Evolutionary conservation across 345 rosid species (phyloP).

Genomic region (Crucihimalaya himalaica): DNA sequence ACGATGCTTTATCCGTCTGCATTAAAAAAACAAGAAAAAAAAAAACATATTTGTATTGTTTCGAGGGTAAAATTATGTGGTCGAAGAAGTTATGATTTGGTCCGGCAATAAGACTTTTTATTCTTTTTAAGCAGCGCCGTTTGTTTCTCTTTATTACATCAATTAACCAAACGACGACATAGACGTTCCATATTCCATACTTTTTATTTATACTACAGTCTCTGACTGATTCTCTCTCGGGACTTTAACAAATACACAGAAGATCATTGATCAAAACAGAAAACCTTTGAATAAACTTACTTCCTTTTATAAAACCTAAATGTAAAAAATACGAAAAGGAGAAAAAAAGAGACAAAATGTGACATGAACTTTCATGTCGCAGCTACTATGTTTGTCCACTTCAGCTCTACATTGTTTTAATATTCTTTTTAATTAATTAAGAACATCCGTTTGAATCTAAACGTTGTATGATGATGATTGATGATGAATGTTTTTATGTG

Average conservation of each 20-base stretch:
- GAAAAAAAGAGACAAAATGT: conserved; percentile 26
- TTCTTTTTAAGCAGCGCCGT: conserved; percentile 63
- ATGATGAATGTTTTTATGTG: conserved; percentile 10
- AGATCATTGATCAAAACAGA: conserved; percentile 29
- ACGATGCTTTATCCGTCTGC: conserved; percentile 96
- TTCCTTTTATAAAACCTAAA: conserved; percentile 32
- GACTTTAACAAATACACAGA: conserved; percentile 38
- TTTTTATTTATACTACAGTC: conserved; percentile 35
- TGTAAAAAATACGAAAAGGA: background rate
- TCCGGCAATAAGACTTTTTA: conserved; percentile 54
- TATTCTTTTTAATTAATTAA: background rate
- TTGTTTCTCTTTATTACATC: conserved; percentile 80
- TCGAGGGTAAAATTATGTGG: conserved; percentile 38
- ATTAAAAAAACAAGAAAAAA: background rate
- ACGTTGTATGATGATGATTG: conserved; percentile 17
- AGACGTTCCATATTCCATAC: conserved; percentile 50
- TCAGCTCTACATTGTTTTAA: conserved; percentile 27
- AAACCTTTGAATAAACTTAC: conserved; percentile 28
- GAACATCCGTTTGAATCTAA: background rate
- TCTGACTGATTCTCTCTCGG: conserved; percentile 44
- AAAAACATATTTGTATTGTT: conserved; percentile 11
- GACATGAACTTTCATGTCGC: conserved; percentile 42
- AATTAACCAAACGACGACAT: conserved; percentile 59
- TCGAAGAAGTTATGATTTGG: conserved; percentile 36
- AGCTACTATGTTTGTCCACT: conserved; percentile 37